phyloP scores from a whole-genome alignment of 164 flowering plant genomes.

The grape (Vitis vinifera) region DNA sequence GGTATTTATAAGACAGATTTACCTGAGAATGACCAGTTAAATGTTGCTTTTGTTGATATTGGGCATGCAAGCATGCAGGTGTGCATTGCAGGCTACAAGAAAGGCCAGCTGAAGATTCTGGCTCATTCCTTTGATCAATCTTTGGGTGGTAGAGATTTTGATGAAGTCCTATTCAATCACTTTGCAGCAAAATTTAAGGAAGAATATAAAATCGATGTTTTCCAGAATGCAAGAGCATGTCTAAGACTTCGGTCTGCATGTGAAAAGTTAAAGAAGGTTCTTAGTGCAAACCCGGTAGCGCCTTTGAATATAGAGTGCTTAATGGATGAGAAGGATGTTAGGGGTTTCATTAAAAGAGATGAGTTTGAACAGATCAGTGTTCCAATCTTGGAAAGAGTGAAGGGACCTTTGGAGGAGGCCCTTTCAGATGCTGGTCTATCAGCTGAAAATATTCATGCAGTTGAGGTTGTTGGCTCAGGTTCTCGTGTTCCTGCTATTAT shows the following conservation, averaged over 20 bases:
- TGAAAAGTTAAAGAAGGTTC: constrained; percentile 85
- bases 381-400: constrained; percentile 85
- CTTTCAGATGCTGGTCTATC: constrained; percentile 74
- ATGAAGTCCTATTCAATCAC: constrained; percentile 76
- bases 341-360: constrained; percentile 79
- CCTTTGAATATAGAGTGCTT: constrained; percentile 89
- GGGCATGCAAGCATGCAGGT: constrained; percentile 93
- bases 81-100: constrained; percentile 83
- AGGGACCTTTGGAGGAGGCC: constrained; percentile 76
- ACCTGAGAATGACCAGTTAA: constrained; percentile 76
- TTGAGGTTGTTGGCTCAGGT: constrained; percentile 89
- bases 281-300: constrained; percentile 90
- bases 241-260: constrained; percentile 71
- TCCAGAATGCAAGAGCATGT: constrained; percentile 77
- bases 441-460: constrained; percentile 62
- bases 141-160: constrained; percentile 88
- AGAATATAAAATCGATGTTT: constrained; percentile 79
- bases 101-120: constrained; percentile 75
- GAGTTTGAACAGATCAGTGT: constrained; percentile 77
- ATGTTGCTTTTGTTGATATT: constrained; percentile 86
- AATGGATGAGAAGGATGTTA: constrained; percentile 97
- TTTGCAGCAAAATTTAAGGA: constrained; percentile 77
- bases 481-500: constrained; percentile 91
- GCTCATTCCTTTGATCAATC: constrained; percentile 75
- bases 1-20: constrained; percentile 94